Evolutionary conservation across 495 filamentous ascomycete genomes (phyloP).

Genomic region (Staphylotrichum tortipilum): DNA sequence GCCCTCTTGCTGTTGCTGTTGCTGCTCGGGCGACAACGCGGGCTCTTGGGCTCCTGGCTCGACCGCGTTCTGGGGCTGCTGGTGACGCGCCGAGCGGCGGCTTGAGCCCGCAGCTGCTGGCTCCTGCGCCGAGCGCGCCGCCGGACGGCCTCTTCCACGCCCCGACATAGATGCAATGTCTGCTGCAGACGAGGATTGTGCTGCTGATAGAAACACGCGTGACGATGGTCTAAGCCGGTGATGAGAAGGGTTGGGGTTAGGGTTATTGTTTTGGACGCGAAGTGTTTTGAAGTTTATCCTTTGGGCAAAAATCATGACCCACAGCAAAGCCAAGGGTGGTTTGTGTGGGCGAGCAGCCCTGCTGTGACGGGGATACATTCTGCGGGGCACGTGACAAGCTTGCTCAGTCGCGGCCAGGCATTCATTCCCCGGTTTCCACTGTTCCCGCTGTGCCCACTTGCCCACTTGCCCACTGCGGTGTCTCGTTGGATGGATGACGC

Average conservation of each 20-base stretch:
- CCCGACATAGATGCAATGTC: conserved; percentile 10
- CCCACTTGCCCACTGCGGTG: too few relatives aligned
- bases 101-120: conserved; percentile 10
- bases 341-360: not conserved
- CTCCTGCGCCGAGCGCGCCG: conserved; percentile 10
- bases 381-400: not conserved
- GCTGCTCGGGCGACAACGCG: conserved; percentile 1
- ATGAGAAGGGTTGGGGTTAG: conserved; percentile 31
- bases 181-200: not conserved
- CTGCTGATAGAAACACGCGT: not conserved
- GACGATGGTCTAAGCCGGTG: not conserved
- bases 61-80: conserved; percentile 8
- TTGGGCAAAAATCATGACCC: not conserved
- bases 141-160: conserved; percentile 18
- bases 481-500: too few relatives aligned
- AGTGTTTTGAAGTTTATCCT: conserved; percentile 19
- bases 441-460: too few relatives aligned
- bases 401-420: not conserved
- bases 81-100: conserved; percentile 21
- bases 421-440: too few relatives aligned
- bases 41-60: not conserved
- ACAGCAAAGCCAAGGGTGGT: not conserved
- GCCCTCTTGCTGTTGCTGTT: conserved; percentile 1
- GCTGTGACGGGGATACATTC: too few relatives aligned
- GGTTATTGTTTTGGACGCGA: conserved; percentile 15